Conservation (phyloP, 371 early-diverging fungal genomes). For the Mortierella sp. region DNA sequence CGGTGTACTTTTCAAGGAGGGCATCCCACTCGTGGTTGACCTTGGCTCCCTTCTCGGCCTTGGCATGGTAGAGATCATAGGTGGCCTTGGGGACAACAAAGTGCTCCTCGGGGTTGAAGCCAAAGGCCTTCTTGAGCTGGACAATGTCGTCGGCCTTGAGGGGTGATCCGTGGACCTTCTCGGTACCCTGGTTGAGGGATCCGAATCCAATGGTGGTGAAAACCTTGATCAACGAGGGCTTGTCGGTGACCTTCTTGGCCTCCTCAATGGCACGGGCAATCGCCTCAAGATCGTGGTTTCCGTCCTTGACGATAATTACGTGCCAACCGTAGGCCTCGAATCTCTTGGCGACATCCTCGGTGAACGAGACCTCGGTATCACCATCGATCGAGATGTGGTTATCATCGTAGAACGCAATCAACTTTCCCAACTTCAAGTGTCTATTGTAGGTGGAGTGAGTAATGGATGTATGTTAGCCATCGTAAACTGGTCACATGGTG, state of each 20-base stretch:
- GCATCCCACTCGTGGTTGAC: conserved; percentile 83
- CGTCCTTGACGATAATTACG: conserved; percentile 84
- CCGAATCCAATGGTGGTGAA: conserved; percentile 91
- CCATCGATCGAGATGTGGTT: conserved; percentile 98
- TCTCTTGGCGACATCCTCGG: conserved; percentile 94
- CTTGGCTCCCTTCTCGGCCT: conserved; percentile 72
- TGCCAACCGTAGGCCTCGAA: conserved; percentile 98
- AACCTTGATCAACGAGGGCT: conserved; percentile 92
- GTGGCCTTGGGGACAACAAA: conserved; percentile 81
- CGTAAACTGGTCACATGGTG: neutral
- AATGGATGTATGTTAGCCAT: neutral
- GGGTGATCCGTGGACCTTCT: conserved; percentile 93
- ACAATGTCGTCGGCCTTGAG: conserved; percentile 93
- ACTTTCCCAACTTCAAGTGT: conserved; percentile 96
- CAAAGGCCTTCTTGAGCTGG: conserved; percentile 88
- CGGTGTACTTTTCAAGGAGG: conserved; percentile 74
- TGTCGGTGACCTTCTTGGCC: conserved; percentile 88
- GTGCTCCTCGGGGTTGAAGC: conserved; percentile 83
- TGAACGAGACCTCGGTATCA: conserved; percentile 90
- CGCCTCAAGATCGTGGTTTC: conserved; percentile 83
- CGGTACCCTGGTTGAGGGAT: conserved; percentile 89
- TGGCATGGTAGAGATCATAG: conserved; percentile 75
- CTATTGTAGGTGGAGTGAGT: conserved; percentile 50
- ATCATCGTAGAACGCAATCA: conserved; percentile 98
- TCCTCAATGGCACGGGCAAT: conserved; percentile 83